Base-by-base conservation (phyloP, 2,329 filamentous ascomycete species). In the Xylaria sp. region DNA sequence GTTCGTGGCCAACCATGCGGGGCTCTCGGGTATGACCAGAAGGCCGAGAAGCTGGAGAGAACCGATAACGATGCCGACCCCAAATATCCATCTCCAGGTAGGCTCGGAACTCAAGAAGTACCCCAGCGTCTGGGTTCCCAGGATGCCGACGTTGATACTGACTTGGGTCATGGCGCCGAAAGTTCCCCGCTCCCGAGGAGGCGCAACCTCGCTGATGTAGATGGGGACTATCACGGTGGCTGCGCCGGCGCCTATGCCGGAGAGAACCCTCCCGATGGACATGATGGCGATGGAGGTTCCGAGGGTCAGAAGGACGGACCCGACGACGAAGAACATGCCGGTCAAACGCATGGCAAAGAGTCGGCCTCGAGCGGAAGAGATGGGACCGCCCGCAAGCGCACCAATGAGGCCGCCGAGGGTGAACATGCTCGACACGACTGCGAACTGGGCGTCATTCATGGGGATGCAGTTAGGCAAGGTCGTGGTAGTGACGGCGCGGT, bases 171-270 rank as follows among this genome's bases (percentile, higher is more conserved):
- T 91, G 63, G 88, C 85, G 13, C 89, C 89, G 76, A 97, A 98
- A 70, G 97, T 89, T 5, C 94, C 94, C 63, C 90, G 88, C 72
- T 91, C 87, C 18, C 84, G 82, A 0, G 89, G 89, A 4, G 95
- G 96, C 0, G 94, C 91, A 30, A 97, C 87, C 80, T 99, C 96
- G 53, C 93, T 94, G 73, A 99, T 93, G 83, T 97, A 99, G 23
- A 99, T 88, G 0, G 96, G 96, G 2, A 97, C 94, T 41, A 97
- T 93, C 23, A 99, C 96, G 2, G 96, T 95, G 1, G 94, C 89
- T 2, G 94, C 93, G 25, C 96, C 96, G 6, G 94, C 94, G 7
- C 93, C 94, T 1, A 97, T 78, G 12, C 96, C 96, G 9, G 92
- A 91, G 15, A 98, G 77, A 25, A 97, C 83, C 25, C 96, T 87